Base-by-base conservation (phyloP, 441 rosid genomes). In the Populus hybrid region DNA sequence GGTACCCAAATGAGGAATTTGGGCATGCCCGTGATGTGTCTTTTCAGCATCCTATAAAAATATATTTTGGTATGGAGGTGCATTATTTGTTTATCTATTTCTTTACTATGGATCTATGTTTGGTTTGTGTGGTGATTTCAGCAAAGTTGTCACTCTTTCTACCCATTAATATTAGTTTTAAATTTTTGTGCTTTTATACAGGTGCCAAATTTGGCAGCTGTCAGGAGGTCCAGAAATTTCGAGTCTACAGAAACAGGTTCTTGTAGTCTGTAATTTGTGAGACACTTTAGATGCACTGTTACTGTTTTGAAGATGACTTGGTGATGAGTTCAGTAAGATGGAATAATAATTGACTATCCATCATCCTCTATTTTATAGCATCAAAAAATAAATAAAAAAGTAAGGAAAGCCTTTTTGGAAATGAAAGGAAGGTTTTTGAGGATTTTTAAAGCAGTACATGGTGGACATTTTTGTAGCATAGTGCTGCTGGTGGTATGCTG, bases 151-250 rank as follows among this genome's bases (percentile, higher is more conserved):
- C 14, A 21, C 61, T 32, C 40, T 14, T 53, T 35, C 71, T 69
- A 9, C 16, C 18, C 10, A 6, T 64, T 74, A 26, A 65, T 63
- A 18, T 16, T 63, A 46, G 42, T 20, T 75, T 73, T 76, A 76
- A 76, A 74, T 36, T 65, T 76, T 80, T 69, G 10, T 73, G 71
- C 75, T 79, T 78, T 67, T 63, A 28, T 64, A 10, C 80, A 96
- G 99, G 98, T 88, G 93, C 98, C 72, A 94, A 90, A 86, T 94
- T 86, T 81, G 98, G 98, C 74, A 88, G 91, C 89, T 96, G 99
- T 84, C 90, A 89, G 84, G 98, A 92, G 89, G 66, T 83, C 3
- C 98, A 93, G 87, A 94, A 91, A 80, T 91, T 93, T 85, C 93
- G 85, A 81, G 89, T 88, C 68, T 94, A 91, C 86, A 88, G 84